Percentiles rank a stretch among this genome's conserved stretches.
phyloP scores from a whole-genome alignment of 495 filamentous ascomycete species.

The Oleoguttula mirabilis region DNA sequence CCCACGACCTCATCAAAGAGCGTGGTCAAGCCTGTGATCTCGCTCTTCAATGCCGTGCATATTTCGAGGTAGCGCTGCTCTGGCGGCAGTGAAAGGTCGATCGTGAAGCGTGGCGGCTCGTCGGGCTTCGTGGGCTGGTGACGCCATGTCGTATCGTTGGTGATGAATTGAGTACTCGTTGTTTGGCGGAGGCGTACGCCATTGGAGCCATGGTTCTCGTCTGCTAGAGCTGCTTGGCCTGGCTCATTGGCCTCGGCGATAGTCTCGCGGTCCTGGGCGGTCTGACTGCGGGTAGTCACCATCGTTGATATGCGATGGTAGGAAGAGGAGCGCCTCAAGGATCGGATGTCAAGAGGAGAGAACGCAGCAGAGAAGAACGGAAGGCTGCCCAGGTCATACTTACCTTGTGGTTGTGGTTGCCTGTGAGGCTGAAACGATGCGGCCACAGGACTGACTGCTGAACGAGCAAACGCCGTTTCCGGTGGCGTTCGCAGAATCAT shows the following conservation, averaged over 20 bases:
- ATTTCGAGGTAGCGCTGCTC: conserved; percentile 41
- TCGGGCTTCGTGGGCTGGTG: background rate
- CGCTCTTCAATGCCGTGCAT: conserved; percentile 33
- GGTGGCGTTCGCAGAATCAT: too few relatives aligned
- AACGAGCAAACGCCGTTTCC: too few relatives aligned
- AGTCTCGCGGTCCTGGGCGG: background rate
- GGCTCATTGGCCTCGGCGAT: background rate
- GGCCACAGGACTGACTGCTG: too few relatives aligned
- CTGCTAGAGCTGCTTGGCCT: too few relatives aligned
- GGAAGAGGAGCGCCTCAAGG: too few relatives aligned
- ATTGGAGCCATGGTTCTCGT: too few relatives aligned
- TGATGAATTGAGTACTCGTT: background rate
- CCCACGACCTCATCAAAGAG: conserved; percentile 39
- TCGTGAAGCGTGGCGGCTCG: conserved; percentile 20
- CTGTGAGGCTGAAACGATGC: too few relatives aligned
- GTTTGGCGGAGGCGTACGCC: background rate
- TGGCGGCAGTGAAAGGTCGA: conserved; percentile 50
- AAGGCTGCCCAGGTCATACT: too few relatives aligned
- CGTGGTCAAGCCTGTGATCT: conserved; percentile 31
- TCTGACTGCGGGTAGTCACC: background rate
- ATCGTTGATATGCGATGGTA: too few relatives aligned
- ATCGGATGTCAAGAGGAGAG: too few relatives aligned
- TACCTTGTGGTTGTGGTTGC: too few relatives aligned
- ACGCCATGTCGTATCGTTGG: background rate
- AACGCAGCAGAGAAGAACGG: too few relatives aligned